These are phyloP conservation scores for Lineolata rhizophorae DNA, from an alignment of 495 filamentous ascomycete genomes.

Conservation along the genomic window DNA sequence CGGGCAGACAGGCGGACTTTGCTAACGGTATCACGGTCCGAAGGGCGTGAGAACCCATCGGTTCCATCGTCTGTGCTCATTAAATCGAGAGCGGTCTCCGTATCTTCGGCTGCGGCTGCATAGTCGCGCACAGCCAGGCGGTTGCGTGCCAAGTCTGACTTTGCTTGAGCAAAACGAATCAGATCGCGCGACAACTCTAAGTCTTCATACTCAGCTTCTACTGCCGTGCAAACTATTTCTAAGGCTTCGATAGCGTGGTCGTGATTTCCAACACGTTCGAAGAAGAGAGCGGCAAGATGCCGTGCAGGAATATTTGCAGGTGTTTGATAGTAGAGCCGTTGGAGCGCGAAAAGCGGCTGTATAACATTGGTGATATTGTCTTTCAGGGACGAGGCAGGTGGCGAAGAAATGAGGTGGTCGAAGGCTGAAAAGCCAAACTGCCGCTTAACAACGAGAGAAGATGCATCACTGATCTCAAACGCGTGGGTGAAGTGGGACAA, in stretches of 20 bases:
- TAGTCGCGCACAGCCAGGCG: slow-evolving; percentile 46
- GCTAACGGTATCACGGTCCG: slow-evolving; percentile 26
- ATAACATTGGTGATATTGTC: slow-evolving; percentile 34
- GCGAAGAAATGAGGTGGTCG: slow-evolving; percentile 51
- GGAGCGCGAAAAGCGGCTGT: slow-evolving; percentile 68
- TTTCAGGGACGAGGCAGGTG: too few relatives aligned
- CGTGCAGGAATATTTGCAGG: slow-evolving; percentile 45
- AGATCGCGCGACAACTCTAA: slow-evolving; percentile 55
- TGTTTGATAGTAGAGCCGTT: slow-evolving; percentile 49
- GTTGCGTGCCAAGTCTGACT: slow-evolving; percentile 63
- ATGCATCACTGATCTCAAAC: slow-evolving; percentile 70
- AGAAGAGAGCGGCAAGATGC: slow-evolving; percentile 60
- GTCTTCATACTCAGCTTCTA: slow-evolving; percentile 66
- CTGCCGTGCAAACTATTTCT: slow-evolving; percentile 34
- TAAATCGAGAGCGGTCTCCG: slow-evolving; percentile 20
- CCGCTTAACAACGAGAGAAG: slow-evolving; percentile 43
- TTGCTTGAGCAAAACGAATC: slow-evolving; percentile 58
- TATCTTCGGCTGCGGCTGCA: slow-evolving; percentile 38
- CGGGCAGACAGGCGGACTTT: slow-evolving; percentile 64
- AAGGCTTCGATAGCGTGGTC: slow-evolving; percentile 41
- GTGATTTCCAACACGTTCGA: slow-evolving; percentile 54
- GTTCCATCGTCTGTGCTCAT: slow-evolving; percentile 26
- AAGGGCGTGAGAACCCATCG: too few relatives aligned
- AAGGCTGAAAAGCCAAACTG: slow-evolving; percentile 62
- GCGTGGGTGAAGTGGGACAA: slow-evolving; percentile 80